Evolutionary conservation across 805 yeast genomes (phyloP), one percentile per base, ranked within the genome.

Genomic region (Myxozyma neotropica): DNA sequence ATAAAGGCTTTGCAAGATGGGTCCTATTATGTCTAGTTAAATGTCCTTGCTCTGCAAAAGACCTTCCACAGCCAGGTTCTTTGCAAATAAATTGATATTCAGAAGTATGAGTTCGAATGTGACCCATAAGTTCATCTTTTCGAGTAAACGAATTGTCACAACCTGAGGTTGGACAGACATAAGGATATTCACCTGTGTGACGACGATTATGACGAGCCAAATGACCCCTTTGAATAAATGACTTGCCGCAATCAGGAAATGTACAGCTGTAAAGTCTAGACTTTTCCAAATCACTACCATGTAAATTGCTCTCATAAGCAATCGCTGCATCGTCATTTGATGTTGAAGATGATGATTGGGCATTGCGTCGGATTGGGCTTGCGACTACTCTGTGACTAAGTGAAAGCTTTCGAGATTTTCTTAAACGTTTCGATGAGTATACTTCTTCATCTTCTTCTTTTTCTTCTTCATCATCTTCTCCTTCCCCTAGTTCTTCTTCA

Each of bases 101-200:
- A 8, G 56, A 29, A 4, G 38, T 27, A 40, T 64, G 68, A 27
- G 52, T 46, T 27, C 87, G 71, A 53, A 76, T 61, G 71, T 94
- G 99, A 26, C 89, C 81, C 52, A 83, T 81, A 43, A 93, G 75
- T 74, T 93, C 97, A 13, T 88, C 83, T 61, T 86, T 87, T 53
- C 96, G 79, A 17, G 83, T 77, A 69, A 90, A 94, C 0, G 86
- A 72, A 61, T 82, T 82, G 0, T 74, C 77, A 73, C 99, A 94
- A 4, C 72, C 76, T 1, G 73, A 70, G 10, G 67, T 58, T 0
- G 72, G 50, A 70, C 99, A 94, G 44, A 68, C 68, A 70, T 84
- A 93, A 0, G 96, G 96, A 53, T 94, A 77, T 42, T 86, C 83
- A 60, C 89, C 88, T 1, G 88, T 80, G 69, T 94, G 99, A 0